Evolutionary conservation across 2,329 filamentous ascomycete species (phyloP), one percentile per base, ranked within the genome.

Genomic region (Biscogniauxia marginata): DNA sequence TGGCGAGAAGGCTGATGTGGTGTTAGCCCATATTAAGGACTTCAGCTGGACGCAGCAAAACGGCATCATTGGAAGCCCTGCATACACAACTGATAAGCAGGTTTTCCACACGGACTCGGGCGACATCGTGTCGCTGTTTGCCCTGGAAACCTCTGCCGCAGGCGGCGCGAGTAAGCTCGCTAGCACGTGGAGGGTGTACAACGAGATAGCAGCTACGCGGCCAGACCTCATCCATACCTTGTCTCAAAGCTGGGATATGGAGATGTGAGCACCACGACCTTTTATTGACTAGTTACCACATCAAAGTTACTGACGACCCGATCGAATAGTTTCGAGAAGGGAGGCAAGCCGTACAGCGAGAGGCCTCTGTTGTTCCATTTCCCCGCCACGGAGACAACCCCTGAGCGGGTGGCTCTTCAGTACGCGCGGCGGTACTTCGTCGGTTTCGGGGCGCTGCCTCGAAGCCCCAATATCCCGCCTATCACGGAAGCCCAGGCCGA

Each of bases 11-110:
- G 78, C 78, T 1, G 81, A 83, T 46, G 79, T 83, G 0, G 78
- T 84, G 5, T 68, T 85, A 2, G 74, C 78, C 2, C 85, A 89
- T 59, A 84, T 89, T 71, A 88, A 84, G 67, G 85, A 89, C 60
- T 73, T 89, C 7, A 75, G 62, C 18, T 57, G 60, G 9, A 54
- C 62, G 3, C 55, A 56, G 1, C 66, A 71, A 16, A 68, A 66
- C 18, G 70, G 68, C 22, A 71, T 73, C 3, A 85, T 87, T 49
- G 82, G 83, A 2, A 77, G 79, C 1, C 83, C 83, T 8, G 62
- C 62, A 4, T 64, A 64, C 20, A 64, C 62, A 22, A 61, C 62
- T 1, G 62, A 64, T 49, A 64, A 64, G 46, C 62, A 64, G 20
- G 62, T 63, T 21, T 64, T 64, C n/a, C 85, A 87, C 67, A 87